Evolutionary conservation across 2,329 filamentous ascomycete species (phyloP).

Genomic region (Penicillium psychrosexuale): DNA sequence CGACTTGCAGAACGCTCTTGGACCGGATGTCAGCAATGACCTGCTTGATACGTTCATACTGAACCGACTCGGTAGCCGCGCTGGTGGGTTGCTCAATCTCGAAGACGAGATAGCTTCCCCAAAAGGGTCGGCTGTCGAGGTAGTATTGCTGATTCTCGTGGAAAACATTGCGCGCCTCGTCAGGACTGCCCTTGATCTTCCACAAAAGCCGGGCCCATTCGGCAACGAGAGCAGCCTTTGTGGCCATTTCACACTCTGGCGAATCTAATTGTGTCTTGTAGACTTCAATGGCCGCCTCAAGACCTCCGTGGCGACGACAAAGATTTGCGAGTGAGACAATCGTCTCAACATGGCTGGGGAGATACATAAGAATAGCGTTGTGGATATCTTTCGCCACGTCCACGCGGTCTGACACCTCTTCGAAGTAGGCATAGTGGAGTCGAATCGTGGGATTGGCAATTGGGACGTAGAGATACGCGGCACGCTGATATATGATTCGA

Average conservation of each 20-base stretch:
- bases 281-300: constrained; percentile 79
- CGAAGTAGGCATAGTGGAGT: constrained; percentile 89
- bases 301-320: constrained; percentile 74
- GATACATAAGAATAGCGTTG: constrained; percentile 68
- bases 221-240: constrained; percentile 81
- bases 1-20: constrained; percentile 66
- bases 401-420: constrained; percentile 75
- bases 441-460: constrained; percentile 80
- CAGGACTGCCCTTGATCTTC: constrained; percentile 77
- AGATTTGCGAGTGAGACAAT: constrained; percentile 86
- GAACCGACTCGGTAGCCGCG: constrained; percentile 59
- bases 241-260: constrained; percentile 67
- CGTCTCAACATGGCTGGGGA: constrained; percentile 82
- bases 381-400: constrained; percentile 83
- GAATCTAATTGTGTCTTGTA: constrained; percentile 79
- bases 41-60: constrained; percentile 72
- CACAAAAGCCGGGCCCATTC: constrained; percentile 85
- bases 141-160: constrained; percentile 79
- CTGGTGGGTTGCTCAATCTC: constrained; percentile 79
- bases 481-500: constrained; percentile 86
- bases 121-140: constrained; percentile 81
- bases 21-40: constrained; percentile 72
- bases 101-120: constrained; percentile 83
- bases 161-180: constrained; percentile 81
- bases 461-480: constrained; percentile 79